Conservation (phyloP, 495 filamentous ascomycete species). For the Glarea lozoyensis region DNA sequence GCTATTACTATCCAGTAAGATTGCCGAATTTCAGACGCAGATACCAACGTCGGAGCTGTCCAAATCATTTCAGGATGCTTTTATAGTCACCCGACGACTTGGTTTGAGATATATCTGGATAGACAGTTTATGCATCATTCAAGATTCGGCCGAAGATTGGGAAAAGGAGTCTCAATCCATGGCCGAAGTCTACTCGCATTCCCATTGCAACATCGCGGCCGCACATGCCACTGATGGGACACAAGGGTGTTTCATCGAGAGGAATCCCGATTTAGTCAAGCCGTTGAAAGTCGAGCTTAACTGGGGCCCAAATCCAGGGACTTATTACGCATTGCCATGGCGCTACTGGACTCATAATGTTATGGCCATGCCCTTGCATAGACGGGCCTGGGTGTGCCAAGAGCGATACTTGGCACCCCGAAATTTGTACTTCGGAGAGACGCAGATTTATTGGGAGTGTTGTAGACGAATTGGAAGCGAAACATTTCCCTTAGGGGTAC, state of each 20-base stretch:
- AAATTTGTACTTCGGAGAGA: constrained; percentile 5
- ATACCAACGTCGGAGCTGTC: not conserved
- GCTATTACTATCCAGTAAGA: not conserved
- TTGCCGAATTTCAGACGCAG: not conserved
- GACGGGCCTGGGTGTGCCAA: constrained; percentile 10
- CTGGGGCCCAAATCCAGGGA: not conserved
- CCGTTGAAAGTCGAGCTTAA: not conserved
- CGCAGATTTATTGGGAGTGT: constrained; percentile 1
- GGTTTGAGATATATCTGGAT: constrained; percentile 1
- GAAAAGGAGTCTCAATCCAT: not conserved
- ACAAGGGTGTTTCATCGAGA: not conserved
- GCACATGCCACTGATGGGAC: not conserved
- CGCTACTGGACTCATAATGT: not conserved
- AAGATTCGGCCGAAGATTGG: not conserved
- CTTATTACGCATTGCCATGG: not conserved
- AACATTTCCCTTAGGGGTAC: not conserved
- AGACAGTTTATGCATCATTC: constrained; percentile 2
- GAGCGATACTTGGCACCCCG: constrained; percentile 10
- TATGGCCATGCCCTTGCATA: not conserved
- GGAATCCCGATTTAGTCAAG: not conserved
- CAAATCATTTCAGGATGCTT: constrained; percentile 3
- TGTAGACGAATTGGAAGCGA: not conserved
- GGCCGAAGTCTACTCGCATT: not conserved
- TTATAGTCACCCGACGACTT: not conserved
- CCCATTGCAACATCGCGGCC: constrained; percentile 1